Base-by-base conservation (phyloP, 2,329 filamentous ascomycete species). In the Tetracladium maxilliforme region DNA sequence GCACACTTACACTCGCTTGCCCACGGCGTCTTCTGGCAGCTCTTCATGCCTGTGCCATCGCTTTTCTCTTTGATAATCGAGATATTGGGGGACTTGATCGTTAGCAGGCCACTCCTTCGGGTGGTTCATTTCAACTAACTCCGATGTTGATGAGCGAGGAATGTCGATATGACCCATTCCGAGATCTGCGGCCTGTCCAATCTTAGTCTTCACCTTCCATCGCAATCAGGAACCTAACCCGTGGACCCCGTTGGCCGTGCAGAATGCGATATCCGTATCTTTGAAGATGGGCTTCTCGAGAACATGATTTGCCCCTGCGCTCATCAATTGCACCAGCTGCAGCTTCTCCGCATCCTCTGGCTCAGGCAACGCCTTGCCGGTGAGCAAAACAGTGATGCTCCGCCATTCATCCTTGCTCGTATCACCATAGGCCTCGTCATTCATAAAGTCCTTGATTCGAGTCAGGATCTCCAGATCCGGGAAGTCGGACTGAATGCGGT, bases 91-190 rank as follows among this genome's bases (percentile, higher is more conserved):
- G n/a, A n/a, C n/a, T n/a, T n/a, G n/a, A n/a, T n/a, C n/a, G n/a
- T n/a, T n/a, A n/a, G n/a, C n/a, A n/a, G n/a, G n/a, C n/a, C n/a
- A n/a, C n/a, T n/a, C n/a, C n/a, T n/a, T n/a, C n/a, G n/a, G n/a
- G n/a, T n/a, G n/a, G n/a, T n/a, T n/a, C n/a, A n/a, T n/a, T n/a
- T n/a, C 16, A 47, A 24, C 21, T 58, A 53, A 41, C 68, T 70
- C 14, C 58, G 50, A 31, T 70, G 64, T n/a, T 54, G 59, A 14
- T 62, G 52, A n/a, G 62, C 54, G 3, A 76, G 49, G 27, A 63
- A 59, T 36, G 71, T 73, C 57, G 75, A 56, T 15, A 75, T 45
- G 9, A 70, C 63, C 70, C 71, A 78, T 49, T 77, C 72, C 1
- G 70, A 57, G 24, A 77, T 77, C 29, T 71, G 67, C 0, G 72